Evolutionary conservation across 139 green algal genomes (phyloP).

Genomic region (Eudorina sp.): DNA sequence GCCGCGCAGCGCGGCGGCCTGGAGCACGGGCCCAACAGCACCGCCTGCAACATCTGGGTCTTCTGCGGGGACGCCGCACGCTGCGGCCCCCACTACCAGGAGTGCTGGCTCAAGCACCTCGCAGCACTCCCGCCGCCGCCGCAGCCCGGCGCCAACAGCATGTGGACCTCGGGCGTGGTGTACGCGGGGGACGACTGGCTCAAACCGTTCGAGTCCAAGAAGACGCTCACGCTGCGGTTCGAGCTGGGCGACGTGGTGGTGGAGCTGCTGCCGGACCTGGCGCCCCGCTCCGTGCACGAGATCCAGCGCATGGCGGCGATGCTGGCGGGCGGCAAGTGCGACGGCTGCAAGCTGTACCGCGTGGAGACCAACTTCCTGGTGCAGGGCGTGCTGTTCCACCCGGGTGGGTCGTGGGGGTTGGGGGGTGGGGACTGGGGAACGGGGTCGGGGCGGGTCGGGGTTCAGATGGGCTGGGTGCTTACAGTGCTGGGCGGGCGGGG

Average conservation of each 20-base stretch:
- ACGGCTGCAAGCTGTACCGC: constrained; percentile 41
- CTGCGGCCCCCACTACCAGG: background rate
- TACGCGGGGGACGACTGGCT: constrained; percentile 12
- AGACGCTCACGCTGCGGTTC: constrained; percentile 27
- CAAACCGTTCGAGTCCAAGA: background rate
- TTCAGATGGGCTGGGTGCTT: too few species aligned
- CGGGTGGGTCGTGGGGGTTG: too few species aligned
- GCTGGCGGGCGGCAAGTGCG: constrained; percentile 23
- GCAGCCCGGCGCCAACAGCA: background rate
- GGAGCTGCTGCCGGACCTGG: constrained; percentile 47
- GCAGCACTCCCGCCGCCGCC: constrained; percentile 63
- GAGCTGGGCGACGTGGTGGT: constrained; percentile 24
- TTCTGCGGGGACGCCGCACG: constrained; percentile 24
- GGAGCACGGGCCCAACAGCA: constrained; percentile 27
- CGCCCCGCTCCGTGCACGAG: constrained; percentile 43
- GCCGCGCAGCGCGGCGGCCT: constrained; percentile 15
- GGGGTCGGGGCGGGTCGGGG: too few species aligned
- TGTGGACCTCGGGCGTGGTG: constrained; percentile 17
- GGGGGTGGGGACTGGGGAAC: too few species aligned
- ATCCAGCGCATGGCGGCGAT: constrained; percentile 41
- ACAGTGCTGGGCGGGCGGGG: too few species aligned
- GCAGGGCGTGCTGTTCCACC: constrained; percentile 47
- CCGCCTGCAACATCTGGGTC: constrained; percentile 37
- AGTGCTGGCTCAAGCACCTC: constrained; percentile 47
- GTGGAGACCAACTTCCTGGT: constrained; percentile 52